Percentiles rank a stretch among this genome's conserved stretches.
Conservation (phyloP, 2,329 filamentous ascomycete species). For the Zymoseptoria ardabiliae region DNA sequence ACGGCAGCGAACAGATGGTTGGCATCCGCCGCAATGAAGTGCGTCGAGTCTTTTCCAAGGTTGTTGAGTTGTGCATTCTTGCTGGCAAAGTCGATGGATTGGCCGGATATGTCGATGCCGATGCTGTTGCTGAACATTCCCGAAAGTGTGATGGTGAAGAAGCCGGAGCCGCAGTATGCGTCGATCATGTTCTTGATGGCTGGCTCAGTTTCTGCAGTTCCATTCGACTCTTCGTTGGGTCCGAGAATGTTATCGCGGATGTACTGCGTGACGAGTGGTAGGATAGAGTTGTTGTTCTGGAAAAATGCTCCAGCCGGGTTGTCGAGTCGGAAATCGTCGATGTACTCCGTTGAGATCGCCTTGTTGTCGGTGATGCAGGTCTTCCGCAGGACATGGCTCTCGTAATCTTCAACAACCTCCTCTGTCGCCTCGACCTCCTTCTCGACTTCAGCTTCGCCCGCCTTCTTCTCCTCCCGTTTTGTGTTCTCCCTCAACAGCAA, state of each 20-base stretch:
- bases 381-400: constrained; percentile 66
- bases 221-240: constrained; percentile 20
- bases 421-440: constrained; percentile 36
- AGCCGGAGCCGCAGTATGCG: constrained; percentile 92
- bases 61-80: constrained; percentile 72
- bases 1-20: constrained; percentile 72
- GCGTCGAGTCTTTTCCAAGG: constrained; percentile 59
- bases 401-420: constrained; percentile 49
- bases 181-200: constrained; percentile 83
- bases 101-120: constrained; percentile 80
- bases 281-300: constrained; percentile 99
- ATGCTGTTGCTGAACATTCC: constrained; percentile 70
- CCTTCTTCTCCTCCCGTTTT: constrained; percentile 50
- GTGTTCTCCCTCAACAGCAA: constrained; percentile 85
- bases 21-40: constrained; percentile 86
- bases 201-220: constrained; percentile 1
- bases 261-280: constrained; percentile 77
- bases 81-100: constrained; percentile 71
- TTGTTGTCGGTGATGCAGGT: constrained; percentile 84
- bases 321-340: constrained; percentile 75
- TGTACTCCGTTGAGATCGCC: constrained; percentile 75
- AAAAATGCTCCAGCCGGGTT: constrained; percentile 95
- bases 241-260: constrained; percentile 68
- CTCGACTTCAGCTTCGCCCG: constrained; percentile 29
- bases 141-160: constrained; percentile 92